Evolutionary conservation across 305 asterid genomes (phyloP).

Genomic region (Ilex paraguariensis): DNA sequence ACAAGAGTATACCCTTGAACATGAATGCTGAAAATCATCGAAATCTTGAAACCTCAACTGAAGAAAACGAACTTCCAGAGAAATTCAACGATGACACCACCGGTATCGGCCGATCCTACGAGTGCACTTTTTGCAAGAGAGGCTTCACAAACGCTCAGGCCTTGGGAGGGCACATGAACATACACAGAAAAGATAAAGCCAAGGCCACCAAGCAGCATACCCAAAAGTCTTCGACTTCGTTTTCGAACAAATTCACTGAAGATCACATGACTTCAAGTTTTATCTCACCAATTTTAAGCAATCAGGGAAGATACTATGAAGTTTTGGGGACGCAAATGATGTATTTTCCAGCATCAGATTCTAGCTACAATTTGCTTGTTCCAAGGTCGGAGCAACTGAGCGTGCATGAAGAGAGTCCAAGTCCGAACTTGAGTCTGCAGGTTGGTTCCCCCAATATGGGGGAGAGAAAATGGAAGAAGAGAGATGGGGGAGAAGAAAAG

Average conservation of each 20-base stretch:
- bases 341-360: slow-evolving; percentile 38
- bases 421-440: slow-evolving; percentile 19
- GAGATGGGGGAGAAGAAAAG: slow-evolving; percentile 6
- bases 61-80: slow-evolving; percentile 21
- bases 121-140: slow-evolving; percentile 65
- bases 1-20: not conserved
- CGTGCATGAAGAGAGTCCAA: slow-evolving; percentile 6
- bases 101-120: slow-evolving; percentile 43
- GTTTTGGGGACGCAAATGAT: slow-evolving; percentile 9
- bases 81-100: slow-evolving; percentile 23
- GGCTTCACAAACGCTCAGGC: slow-evolving; percentile 86
- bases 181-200: slow-evolving; percentile 57
- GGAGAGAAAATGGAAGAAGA: not conserved
- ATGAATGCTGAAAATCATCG: slow-evolving; percentile 23
- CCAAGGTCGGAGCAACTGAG: not conserved
- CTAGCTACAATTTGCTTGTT: slow-evolving; percentile 14
- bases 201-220: slow-evolving; percentile 34
- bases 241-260: slow-evolving; percentile 5
- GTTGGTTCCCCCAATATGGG: slow-evolving; percentile 18
- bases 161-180: slow-evolving; percentile 81
- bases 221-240: slow-evolving; percentile 6
- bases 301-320: not conserved
- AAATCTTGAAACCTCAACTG: slow-evolving; percentile 15
- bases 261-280: slow-evolving; percentile 15
- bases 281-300: slow-evolving; percentile 10